A percentile compares a stretch with the other conserved stretches of the same genome.
Conservation (phyloP, 2,329 filamentous ascomycete genomes). For the Sarocladiaceae sp. region DNA sequence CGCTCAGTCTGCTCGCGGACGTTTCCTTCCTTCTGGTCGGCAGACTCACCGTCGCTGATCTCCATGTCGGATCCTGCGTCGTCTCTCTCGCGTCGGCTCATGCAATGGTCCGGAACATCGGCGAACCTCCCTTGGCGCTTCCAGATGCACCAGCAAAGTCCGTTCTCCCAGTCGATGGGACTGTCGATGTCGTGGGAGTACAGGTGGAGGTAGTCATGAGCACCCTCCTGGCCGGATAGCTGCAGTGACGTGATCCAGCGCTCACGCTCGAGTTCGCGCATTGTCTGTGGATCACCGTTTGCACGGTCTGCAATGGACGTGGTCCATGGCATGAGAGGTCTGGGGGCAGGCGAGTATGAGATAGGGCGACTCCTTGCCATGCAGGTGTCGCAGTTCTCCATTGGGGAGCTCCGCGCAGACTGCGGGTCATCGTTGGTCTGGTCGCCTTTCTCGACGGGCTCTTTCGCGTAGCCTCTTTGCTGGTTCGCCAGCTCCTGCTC, state of each 20-base stretch:
- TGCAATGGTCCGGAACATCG: neutral
- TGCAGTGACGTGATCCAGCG: neutral
- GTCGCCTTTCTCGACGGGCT: too few species aligned
- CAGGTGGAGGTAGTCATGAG: neutral
- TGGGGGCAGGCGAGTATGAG: neutral
- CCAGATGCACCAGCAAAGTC: neutral
- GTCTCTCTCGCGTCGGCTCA: neutral
- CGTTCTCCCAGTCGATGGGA: neutral
- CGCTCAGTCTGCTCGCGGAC: too few species aligned
- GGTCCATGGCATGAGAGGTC: neutral
- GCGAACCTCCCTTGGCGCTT: neutral
- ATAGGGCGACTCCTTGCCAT: too few species aligned
- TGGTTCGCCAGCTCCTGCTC: too few species aligned
- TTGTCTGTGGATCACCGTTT: neutral
- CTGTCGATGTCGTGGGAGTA: neutral
- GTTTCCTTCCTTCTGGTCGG: too few species aligned
- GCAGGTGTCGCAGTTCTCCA: neutral
- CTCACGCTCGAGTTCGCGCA: neutral
- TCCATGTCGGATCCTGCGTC: too few species aligned
- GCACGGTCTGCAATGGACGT: neutral
- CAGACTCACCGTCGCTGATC: too few species aligned
- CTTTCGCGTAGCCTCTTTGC: too few species aligned
- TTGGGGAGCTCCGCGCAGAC: neutral
- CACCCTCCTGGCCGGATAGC: neutral
- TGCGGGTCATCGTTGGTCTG: too few species aligned